phyloP scores from a whole-genome alignment of 148 eudicot genomes.

The Drosera capensis region DNA sequence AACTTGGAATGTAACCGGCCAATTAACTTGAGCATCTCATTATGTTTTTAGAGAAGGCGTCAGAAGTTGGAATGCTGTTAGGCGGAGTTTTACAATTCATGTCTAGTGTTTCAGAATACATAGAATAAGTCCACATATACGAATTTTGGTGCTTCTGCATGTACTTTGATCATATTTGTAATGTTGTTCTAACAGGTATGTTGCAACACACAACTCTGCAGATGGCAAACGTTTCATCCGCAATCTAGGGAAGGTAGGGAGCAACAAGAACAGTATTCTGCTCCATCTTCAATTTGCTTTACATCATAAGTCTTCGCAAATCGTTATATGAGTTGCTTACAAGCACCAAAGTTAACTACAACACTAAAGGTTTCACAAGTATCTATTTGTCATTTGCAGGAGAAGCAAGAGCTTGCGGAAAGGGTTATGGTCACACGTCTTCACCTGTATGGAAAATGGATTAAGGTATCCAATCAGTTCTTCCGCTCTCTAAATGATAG shows the following conservation, averaged over 20 bases:
- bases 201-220: constrained; percentile 50
- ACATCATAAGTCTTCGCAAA: background rate
- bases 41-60: too few relatives aligned
- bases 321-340: background rate
- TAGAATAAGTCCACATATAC: background rate
- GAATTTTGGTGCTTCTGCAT: background rate
- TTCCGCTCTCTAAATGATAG: too few relatives aligned
- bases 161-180: background rate
- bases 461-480: constrained; percentile 37
- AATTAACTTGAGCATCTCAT: too few relatives aligned
- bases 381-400: constrained; percentile 24
- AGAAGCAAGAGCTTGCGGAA: constrained; percentile 79
- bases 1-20: too few relatives aligned
- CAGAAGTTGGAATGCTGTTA: too few relatives aligned
- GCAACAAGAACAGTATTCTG: background rate
- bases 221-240: constrained; percentile 78
- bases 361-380: background rate
- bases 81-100: too few relatives aligned
- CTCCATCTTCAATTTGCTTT: background rate
- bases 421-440: constrained; percentile 92
- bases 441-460: constrained; percentile 85
- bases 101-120: constrained; percentile 1
- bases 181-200: constrained; percentile 31
- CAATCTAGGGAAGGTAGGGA: constrained; percentile 54
- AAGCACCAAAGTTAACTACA: background rate